These are phyloP conservation scores for Elsinoe australis DNA, from an alignment of 2,329 filamentous ascomycete species.

Conservation along the genomic window DNA sequence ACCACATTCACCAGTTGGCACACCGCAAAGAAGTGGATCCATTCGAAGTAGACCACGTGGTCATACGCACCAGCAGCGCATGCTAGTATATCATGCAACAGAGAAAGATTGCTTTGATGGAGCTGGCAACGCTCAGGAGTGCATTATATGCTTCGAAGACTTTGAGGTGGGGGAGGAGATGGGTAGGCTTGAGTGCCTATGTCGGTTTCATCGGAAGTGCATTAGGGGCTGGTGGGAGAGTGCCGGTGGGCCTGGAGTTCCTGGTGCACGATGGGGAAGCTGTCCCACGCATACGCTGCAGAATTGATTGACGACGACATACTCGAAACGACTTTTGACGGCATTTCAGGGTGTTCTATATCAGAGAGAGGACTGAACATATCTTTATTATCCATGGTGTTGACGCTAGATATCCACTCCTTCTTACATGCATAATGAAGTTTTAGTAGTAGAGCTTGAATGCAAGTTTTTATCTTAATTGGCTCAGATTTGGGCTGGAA, in stretches of 20 bases:
- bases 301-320: slow-evolving; percentile 24
- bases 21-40: slow-evolving; percentile 19
- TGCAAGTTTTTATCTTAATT: background rate
- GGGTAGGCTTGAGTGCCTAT: slow-evolving; percentile 54
- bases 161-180: slow-evolving; percentile 53
- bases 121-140: slow-evolving; percentile 47
- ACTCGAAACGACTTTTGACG: background rate
- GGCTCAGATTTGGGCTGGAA: no score
- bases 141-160: slow-evolving; percentile 58
- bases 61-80: slow-evolving; percentile 32
- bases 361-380: background rate
- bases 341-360: background rate
- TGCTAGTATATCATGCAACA: slow-evolving; percentile 49
- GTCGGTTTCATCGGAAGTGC: slow-evolving; percentile 56
- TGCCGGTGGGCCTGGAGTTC: background rate
- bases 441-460: background rate
- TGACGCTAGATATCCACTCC: slow-evolving; percentile 12
- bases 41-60: slow-evolving; percentile 20
- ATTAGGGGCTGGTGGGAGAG: slow-evolving; percentile 54
- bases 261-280: slow-evolving; percentile 43
- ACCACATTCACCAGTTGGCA: slow-evolving; percentile 7
- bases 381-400: background rate
- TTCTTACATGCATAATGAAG: background rate
- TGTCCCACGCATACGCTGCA: slow-evolving; percentile 54
- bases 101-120: slow-evolving; percentile 57